phyloP scores from a whole-genome alignment of 148 eudicot genomes.

The Spergularia marina region DNA sequence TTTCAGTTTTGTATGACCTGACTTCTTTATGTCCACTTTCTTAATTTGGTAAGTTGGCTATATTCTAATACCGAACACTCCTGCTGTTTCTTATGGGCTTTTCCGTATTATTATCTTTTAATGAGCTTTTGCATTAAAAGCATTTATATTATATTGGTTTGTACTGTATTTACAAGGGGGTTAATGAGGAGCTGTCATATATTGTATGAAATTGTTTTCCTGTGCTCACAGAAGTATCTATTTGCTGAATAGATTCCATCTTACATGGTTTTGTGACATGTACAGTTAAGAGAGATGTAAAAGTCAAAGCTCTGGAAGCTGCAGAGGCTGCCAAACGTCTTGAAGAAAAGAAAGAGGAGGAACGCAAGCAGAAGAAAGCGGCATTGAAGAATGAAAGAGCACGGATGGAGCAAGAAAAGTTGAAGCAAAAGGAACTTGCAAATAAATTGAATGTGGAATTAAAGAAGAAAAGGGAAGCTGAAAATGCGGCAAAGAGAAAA shows the following conservation, averaged over 20 bases:
- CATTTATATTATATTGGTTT: neutral
- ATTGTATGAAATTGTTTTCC: neutral
- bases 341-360: slow-evolving; percentile 67
- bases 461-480: slow-evolving; percentile 68
- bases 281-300: slow-evolving; percentile 79
- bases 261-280: slow-evolving; percentile 19
- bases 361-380: slow-evolving; percentile 78
- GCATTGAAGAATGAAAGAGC: slow-evolving; percentile 77
- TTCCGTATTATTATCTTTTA: neutral
- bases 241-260: neutral
- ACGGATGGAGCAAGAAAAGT: slow-evolving; percentile 62
- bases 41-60: neutral
- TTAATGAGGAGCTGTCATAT: neutral
- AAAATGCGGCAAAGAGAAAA: slow-evolving; percentile 66
- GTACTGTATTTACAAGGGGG: neutral
- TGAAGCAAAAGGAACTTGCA: slow-evolving; percentile 56
- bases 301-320: slow-evolving; percentile 84
- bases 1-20: neutral
- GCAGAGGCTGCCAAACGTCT: slow-evolving; percentile 85
- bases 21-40: neutral
- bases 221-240: neutral
- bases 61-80: neutral
- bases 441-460: slow-evolving; percentile 69
- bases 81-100: neutral
- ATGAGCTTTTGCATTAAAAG: neutral